Conservation (phyloP, 352 stramenopile genomes). For the Globisporangium paroecandrum region DNA sequence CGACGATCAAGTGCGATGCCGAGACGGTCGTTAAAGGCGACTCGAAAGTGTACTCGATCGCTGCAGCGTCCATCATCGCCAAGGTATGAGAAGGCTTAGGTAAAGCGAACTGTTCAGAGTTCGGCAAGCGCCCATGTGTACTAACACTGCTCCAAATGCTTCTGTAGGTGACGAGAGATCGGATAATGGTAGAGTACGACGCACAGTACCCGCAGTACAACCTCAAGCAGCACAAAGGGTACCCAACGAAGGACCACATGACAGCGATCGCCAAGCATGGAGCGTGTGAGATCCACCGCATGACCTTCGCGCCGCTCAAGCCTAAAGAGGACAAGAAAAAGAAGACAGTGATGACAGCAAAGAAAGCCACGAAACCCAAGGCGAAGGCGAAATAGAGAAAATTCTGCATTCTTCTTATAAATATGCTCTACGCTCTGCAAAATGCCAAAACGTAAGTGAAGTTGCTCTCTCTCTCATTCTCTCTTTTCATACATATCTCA, state of each 20-base stretch:
- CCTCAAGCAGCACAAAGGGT: slow-evolving; percentile 97
- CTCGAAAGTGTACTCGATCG: slow-evolving; percentile 94
- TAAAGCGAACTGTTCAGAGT: too few species aligned
- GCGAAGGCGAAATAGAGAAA: slow-evolving; percentile 6
- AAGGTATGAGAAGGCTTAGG: slow-evolving; percentile 52
- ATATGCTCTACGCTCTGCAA: slow-evolving; percentile 7
- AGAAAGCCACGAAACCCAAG: slow-evolving; percentile 10
- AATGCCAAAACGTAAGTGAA: neutral
- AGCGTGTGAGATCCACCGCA: slow-evolving; percentile 92
- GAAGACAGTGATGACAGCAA: slow-evolving; percentile 12
- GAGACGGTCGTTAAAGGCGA: slow-evolving; percentile 95
- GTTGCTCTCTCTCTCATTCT: slow-evolving; percentile 2
- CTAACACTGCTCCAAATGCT: neutral
- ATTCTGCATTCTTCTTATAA: slow-evolving; percentile 2
- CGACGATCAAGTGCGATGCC: slow-evolving; percentile 80
- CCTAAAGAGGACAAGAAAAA: slow-evolving; percentile 35
- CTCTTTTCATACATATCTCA: slow-evolving; percentile 1
- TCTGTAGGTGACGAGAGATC: slow-evolving; percentile 90
- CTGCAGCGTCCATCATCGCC: slow-evolving; percentile 96
- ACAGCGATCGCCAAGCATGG: slow-evolving; percentile 85
- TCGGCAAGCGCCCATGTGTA: too few species aligned
- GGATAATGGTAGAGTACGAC: slow-evolving; percentile 96
- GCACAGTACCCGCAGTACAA: slow-evolving; percentile 92
- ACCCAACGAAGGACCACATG: slow-evolving; percentile 93
- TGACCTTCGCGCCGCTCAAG: slow-evolving; percentile 96